Evolutionary conservation across 2,329 filamentous ascomycete species (phyloP), one percentile per base, ranked within the genome.

Genomic region (Cladophialophora immunda): DNA sequence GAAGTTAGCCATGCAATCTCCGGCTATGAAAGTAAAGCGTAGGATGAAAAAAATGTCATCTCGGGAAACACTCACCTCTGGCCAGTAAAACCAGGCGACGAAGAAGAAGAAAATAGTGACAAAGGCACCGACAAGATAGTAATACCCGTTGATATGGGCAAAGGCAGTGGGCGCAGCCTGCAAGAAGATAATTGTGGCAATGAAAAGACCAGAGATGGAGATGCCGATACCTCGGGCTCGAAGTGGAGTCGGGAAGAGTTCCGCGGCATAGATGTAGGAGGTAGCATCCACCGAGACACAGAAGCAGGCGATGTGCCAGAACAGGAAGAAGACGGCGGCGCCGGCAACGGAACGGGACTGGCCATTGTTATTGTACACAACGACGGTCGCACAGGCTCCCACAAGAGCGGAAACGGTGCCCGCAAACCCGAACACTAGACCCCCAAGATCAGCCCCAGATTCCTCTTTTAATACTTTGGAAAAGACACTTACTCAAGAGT

Each of bases 61-160:
- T 7, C 4, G 34, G 13, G 34, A 25, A 29, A 22, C 4, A 52
- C 50, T 29, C 6, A 58, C 55, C 81, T 92, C 89, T 0, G 89
- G 89, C 71, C 91, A 81, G 84, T 88, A 90, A 15, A 91, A 80
- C 84, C 88, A 90, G 11, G 89, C 89, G 0, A 92, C 6, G 0
- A 90, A 83, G 0, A 89, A 89, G 60, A 92, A 91, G 22, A 90
- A 89, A 4, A 56, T 56, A 8, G 65, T 63, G 17, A 65, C 41
- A 36, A 34, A 47, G 47, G 64, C 65, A 70, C 65, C 74, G 4
- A 76, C 70, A 13, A 77, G 62, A 60, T 76, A 78, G 63, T 75
- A 78, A 8, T 70, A 74, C 73, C 75, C 76, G 7, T 73, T 72
- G 52, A 77, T 76, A 19, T 73, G 75, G 1, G 68, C 71, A 59